Percentiles rank a stretch among this genome's conserved stretches.
These are phyloP conservation scores for Geotrichum europaeum DNA, from an alignment of 1,139 yeast genomes.

Conservation along the genomic window DNA sequence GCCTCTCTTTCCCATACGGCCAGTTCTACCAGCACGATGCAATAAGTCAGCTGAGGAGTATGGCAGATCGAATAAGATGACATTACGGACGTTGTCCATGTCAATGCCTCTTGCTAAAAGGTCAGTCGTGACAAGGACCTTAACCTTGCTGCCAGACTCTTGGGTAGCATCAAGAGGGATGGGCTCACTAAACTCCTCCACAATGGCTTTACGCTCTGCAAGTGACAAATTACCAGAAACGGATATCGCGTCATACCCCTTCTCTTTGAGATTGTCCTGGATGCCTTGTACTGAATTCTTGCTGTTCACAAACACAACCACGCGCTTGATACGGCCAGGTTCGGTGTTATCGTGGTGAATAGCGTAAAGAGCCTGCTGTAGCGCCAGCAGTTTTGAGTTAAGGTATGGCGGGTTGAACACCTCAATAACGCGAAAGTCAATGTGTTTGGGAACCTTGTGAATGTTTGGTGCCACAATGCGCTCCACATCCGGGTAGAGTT, in stretches of 20 bases:
- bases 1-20: constrained; percentile 85
- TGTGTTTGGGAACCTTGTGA: constrained; percentile 72
- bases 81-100: constrained; percentile 74
- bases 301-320: constrained; percentile 80
- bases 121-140: constrained; percentile 85
- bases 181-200: constrained; percentile 58
- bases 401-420: constrained; percentile 69
- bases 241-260: constrained; percentile 57
- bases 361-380: constrained; percentile 84
- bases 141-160: constrained; percentile 28
- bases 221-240: constrained; percentile 60
- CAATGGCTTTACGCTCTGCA: constrained; percentile 50
- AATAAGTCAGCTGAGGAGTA: constrained; percentile 76
- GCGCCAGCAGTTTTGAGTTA: constrained; percentile 75
- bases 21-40: constrained; percentile 92
- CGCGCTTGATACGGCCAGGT: constrained; percentile 66
- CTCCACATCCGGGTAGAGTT: constrained; percentile 58
- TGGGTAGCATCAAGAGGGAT: constrained; percentile 39
- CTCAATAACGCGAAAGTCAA: constrained; percentile 69
- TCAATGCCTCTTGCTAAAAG: constrained; percentile 85
- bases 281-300: constrained; percentile 58
- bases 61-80: constrained; percentile 81
- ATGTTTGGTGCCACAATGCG: constrained; percentile 74
- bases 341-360: constrained; percentile 82
- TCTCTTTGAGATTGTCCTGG: constrained; percentile 49